These are phyloP conservation scores for Penicillium egyptiacum DNA, from an alignment of 495 filamentous ascomycete species.

Conservation along the genomic window DNA sequence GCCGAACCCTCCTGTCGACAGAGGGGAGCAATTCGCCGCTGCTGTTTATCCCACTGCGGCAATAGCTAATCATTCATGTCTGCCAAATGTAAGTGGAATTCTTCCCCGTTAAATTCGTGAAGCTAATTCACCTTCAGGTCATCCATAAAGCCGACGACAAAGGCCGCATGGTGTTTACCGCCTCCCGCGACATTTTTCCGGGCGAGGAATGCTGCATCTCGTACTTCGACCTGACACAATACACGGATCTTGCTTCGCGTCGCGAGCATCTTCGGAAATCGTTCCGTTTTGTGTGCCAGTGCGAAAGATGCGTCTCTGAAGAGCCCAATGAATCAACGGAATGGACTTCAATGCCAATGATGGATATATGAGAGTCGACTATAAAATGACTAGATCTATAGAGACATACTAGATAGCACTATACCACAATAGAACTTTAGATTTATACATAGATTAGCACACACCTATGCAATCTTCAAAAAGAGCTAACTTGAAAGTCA, in stretches of 20 bases:
- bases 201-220: conserved; percentile 46
- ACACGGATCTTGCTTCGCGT: conserved; percentile 24
- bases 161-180: conserved; percentile 41
- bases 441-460: background rate
- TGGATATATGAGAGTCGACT: conserved; percentile 17
- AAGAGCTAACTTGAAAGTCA: background rate
- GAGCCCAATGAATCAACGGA: conserved; percentile 16
- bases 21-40: conserved; percentile 41
- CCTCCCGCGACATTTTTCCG: conserved; percentile 33
- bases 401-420: background rate
- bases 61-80: conserved; percentile 43
- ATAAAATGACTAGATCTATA: conserved; percentile 6
- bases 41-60: conserved; percentile 41
- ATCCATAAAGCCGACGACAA: conserved; percentile 38
- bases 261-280: conserved; percentile 32
- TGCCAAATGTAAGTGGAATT: conserved; percentile 35
- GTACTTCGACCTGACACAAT: conserved; percentile 38
- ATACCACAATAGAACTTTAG: conserved; percentile 1
- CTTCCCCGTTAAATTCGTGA: background rate
- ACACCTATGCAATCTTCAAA: background rate
- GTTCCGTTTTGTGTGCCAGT: conserved; percentile 38
- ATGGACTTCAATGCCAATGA: conserved; percentile 23
- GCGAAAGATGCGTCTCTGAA: conserved; percentile 35
- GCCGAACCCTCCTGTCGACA: conserved; percentile 16
- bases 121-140: conserved; percentile 24